Evolutionary conservation across 805 yeast species (phyloP).

Genomic region (Brettanomyces naardenensis): DNA sequence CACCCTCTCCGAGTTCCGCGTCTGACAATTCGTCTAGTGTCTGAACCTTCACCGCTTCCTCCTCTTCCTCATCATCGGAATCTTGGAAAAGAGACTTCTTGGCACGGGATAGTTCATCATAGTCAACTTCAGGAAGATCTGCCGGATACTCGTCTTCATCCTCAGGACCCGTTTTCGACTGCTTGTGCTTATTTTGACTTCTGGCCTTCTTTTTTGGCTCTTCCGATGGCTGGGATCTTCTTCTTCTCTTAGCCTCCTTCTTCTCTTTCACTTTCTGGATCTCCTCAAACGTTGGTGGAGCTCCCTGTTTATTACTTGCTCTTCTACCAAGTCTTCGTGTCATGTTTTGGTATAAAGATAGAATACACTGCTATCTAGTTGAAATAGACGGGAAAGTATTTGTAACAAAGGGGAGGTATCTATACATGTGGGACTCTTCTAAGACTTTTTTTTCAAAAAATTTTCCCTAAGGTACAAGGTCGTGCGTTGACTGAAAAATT

Average conservation of each 20-base stretch:
- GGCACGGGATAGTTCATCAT: constrained; percentile 58
- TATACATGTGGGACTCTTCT: constrained; percentile 4
- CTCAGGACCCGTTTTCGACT: constrained; percentile 7
- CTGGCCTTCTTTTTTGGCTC: constrained; percentile 22
- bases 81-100: constrained; percentile 74
- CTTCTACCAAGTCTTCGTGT: constrained; percentile 80
- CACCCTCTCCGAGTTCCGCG: constrained; percentile 15
- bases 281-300: constrained; percentile 85
- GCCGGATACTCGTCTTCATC: constrained; percentile 35
- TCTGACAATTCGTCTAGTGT: constrained; percentile 17
- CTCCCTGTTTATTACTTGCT: constrained; percentile 87
- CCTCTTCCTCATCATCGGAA: constrained; percentile 53
- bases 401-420: constrained; percentile 5
- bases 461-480: too few relatives aligned
- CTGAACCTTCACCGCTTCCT: constrained; percentile 30
- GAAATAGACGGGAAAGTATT: neutral
- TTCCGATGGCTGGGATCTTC: constrained; percentile 21
- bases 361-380: neutral
- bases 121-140: constrained; percentile 57
- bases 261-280: constrained; percentile 42
- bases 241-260: constrained; percentile 30
- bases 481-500: neutral
- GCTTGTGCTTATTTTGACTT: constrained; percentile 21
- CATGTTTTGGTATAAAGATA: neutral
- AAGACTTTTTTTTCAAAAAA: constrained; percentile 1